Base-by-base conservation (phyloP, 768 basidiomycete genomes). In the Filobasidium wieringae region DNA sequence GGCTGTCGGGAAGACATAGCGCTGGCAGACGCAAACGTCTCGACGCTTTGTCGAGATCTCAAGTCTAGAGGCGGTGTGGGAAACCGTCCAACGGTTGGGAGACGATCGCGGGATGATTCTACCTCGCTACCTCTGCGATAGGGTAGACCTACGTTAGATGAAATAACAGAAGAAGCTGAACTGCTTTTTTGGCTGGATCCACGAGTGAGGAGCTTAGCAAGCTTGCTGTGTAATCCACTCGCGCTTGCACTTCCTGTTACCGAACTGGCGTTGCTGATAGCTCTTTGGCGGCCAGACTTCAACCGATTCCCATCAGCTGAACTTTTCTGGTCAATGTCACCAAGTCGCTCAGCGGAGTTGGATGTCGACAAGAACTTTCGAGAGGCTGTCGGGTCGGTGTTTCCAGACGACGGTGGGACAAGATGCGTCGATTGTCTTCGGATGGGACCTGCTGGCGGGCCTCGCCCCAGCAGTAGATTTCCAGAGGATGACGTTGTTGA, bases 181-280 rank as follows among this genome's bases (percentile, higher is more conserved):
- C n/a, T n/a, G 7, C 55, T 51, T 43, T 53, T 57, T 14, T 68
- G 66, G 60, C 62, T 65, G 5, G 63, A 43, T 19, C 55, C 66
- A 7, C 72, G 60, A 22, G 67, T 65, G 15, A 71, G 60, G 14
- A 71, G 53, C 30, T 64, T 56, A 12, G 59, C 66, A 17, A 73
- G 51, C 45, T 68, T 70, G 49, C 62, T 60, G 31, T 66, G 64
- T 12, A 72, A 36, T 24, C 57, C 55, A 34, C 56, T 57, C 43
- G 50, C 39, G 32, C 36, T 57, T 26, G 56, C 56, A 49, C n/a
- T 51, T 7, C 50, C 32, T 4, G 50, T n/a, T 27, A 47, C 58
- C 19, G 60, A 62, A 36, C 63, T 64, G 14, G 69, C 71, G 34
- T 66, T 69, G 36, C 68, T 70, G 17, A 68, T 61, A n/a, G 70